Conservation (phyloP, 345 rosid genomes). For the Salix caprea region DNA sequence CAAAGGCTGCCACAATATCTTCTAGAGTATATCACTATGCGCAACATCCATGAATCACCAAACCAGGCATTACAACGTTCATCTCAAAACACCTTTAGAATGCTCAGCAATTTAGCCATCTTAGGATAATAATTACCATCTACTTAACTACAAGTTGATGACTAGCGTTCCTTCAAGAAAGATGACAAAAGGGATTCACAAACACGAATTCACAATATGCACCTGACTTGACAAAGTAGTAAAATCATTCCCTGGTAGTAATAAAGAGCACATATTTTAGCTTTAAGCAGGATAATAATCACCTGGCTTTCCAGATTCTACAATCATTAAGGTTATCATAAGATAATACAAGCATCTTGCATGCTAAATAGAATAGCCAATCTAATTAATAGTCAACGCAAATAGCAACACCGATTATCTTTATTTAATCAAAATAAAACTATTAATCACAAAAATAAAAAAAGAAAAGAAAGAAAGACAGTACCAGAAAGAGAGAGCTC, state of each 20-base stretch:
- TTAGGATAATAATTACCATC: background rate
- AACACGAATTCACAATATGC: background rate
- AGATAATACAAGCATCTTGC: background rate
- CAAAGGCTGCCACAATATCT: background rate
- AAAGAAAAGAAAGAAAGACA: background rate
- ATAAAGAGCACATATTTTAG: too few species aligned
- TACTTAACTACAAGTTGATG: background rate
- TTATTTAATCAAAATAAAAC: background rate
- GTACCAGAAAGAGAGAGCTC: slow-evolving; percentile 47
- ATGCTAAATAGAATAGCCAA: background rate
- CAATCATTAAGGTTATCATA: background rate
- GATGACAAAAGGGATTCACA: background rate
- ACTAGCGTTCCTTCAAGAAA: background rate
- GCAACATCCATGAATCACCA: background rate
- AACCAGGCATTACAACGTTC: background rate
- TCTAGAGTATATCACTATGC: background rate
- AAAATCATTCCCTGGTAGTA: background rate
- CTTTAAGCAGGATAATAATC: background rate
- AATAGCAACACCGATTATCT: background rate
- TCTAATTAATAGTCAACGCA: background rate
- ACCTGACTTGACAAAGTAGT: background rate
- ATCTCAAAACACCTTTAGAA: background rate
- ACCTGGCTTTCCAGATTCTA: background rate
- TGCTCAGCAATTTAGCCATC: background rate
- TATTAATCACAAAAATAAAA: background rate